A percentile compares a stretch with the other conserved stretches of the same genome.
Conservation (phyloP, 352 stramenopile genomes). For the Aphanomyces stellatus region DNA sequence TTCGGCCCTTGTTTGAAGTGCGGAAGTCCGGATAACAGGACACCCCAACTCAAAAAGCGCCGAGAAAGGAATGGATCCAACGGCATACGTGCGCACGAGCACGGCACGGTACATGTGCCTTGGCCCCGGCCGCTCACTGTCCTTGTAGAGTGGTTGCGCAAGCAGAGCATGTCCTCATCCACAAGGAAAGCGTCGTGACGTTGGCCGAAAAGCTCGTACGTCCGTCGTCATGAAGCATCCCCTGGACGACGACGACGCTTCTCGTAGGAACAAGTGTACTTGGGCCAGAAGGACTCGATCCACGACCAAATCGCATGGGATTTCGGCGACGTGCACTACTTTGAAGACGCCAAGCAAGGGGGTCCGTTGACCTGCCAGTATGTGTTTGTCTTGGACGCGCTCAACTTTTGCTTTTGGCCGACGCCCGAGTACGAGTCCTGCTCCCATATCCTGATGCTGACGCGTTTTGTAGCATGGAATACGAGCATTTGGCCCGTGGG, state of each 20-base stretch:
- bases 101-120: constrained; percentile 29
- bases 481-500: constrained; percentile 70
- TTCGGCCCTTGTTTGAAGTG: no score
- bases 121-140: no score
- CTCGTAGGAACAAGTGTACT: neutral
- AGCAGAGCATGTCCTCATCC: constrained; percentile 33
- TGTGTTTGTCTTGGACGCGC: constrained; percentile 79
- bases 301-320: constrained; percentile 55
- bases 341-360: constrained; percentile 47
- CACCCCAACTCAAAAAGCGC: neutral
- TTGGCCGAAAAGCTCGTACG: constrained; percentile 42
- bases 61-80: constrained; percentile 39
- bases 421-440: constrained; percentile 39
- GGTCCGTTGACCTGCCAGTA: constrained; percentile 78
- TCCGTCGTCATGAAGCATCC: neutral
- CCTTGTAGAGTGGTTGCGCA: constrained; percentile 26
- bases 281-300: constrained; percentile 26
- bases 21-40: neutral
- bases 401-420: constrained; percentile 91
- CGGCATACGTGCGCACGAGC: constrained; percentile 36
- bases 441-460: constrained; percentile 3
- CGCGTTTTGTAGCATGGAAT: constrained; percentile 58
- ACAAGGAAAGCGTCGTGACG: constrained; percentile 24
- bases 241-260: neutral
- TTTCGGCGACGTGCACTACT: constrained; percentile 78